Base-by-base conservation (phyloP, 164 flowering plant genomes). In the Macadamia tetraphylla region DNA sequence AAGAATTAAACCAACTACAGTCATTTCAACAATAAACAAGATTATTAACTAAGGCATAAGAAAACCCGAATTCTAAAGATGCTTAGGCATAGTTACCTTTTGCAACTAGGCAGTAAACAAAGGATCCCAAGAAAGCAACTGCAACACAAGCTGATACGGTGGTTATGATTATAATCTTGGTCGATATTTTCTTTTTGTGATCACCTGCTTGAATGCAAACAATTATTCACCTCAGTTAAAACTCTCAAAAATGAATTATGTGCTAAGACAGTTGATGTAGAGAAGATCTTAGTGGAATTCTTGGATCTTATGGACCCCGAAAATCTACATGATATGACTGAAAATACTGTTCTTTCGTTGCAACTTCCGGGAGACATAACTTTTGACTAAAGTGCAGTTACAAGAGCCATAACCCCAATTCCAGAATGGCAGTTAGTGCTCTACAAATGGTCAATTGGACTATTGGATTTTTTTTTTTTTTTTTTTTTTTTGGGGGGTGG, bases 121-220 rank as follows among this genome's bases (percentile, higher is more conserved):
- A 59, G 40, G 51, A 58, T 55, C 63, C 35, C n/a, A 74, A 29
- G 40, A 72, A 29, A 40, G 29, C 66, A 6, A 69, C 6, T 5
- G 29, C 44, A n/a, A 74, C 44, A 9, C 23, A 51, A 2, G 65
- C 60, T 29, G 63, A 52, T 31, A 58, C 68, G 57, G 43, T 18
- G n/a, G 40, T 13, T 63, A 69, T 11, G 63, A 67, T 56, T 42
- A 57, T 3, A 35, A 35, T 35, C 40, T 35, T 35, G 3, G 5
- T 35, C 9, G 31, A 14, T 63, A 35, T 35, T 35, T 35, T 35
- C 40, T 68, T 71, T 10, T 60, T 48, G 53, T 55, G 29, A 18
- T 46, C 17, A 31, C 58, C 80, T 77, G 74, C 68, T 17, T 40
- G 18, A 62, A 40, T 40, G 13, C 40, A 60, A 32, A 58, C 11